Evolutionary conservation across 176 grass and related monocot species (phyloP).

Genomic region (Oryza brachyantha): DNA sequence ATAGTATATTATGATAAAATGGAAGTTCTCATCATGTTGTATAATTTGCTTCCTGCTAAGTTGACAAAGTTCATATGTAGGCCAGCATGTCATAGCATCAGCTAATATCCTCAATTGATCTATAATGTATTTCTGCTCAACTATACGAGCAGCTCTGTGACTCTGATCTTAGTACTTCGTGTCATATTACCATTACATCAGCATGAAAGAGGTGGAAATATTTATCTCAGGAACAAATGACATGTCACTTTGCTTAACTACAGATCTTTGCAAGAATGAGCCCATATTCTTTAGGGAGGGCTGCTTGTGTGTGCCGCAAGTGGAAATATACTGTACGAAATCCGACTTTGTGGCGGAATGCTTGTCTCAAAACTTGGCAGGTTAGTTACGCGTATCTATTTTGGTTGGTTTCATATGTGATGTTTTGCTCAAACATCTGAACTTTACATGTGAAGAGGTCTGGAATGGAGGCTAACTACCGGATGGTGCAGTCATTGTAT

Average conservation of each 20-base stretch:
- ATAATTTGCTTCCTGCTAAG: slow-evolving; percentile 2
- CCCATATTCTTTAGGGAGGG: slow-evolving; percentile 81
- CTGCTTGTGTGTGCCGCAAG: slow-evolving; percentile 79
- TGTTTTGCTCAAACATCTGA: slow-evolving; percentile 30
- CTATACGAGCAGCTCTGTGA: background rate
- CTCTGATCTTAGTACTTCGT: background rate
- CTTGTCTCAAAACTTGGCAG: slow-evolving; percentile 92
- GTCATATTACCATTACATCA: slow-evolving; percentile 17
- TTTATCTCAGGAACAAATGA: background rate
- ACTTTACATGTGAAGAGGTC: slow-evolving; percentile 47
- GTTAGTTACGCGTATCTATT: slow-evolving; percentile 36
- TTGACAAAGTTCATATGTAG: slow-evolving; percentile 1
- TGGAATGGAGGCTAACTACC: slow-evolving; percentile 74
- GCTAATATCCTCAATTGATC: background rate
- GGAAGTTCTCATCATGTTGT: background rate
- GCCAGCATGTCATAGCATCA: background rate
- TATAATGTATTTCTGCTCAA: background rate
- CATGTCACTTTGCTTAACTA: slow-evolving; percentile 9
- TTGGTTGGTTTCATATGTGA: background rate
- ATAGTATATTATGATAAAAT: background rate
- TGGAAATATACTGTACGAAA: slow-evolving; percentile 91
- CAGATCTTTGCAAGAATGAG: slow-evolving; percentile 88
- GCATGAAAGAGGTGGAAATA: slow-evolving; percentile 7
- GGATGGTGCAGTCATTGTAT: slow-evolving; percentile 58
- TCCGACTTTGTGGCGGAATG: slow-evolving; percentile 74